Percentiles rank a stretch among this genome's conserved stretches.
Conservation (phyloP, 2,329 filamentous ascomycete genomes). For the Seiridium cupressi region DNA sequence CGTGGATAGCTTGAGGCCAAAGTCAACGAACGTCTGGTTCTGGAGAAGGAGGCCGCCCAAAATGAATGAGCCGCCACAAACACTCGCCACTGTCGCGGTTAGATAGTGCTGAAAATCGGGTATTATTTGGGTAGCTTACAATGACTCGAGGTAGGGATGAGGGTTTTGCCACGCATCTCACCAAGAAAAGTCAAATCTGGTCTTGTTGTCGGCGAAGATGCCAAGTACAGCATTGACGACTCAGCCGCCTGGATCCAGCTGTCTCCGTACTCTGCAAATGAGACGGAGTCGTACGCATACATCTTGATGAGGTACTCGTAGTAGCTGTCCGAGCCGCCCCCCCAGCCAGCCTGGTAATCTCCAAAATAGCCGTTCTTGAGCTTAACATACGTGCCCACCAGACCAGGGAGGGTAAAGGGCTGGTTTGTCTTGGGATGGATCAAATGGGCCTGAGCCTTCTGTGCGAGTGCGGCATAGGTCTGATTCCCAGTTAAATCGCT, state of each 20-base stretch:
- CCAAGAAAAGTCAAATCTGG: slow-evolving; percentile 73
- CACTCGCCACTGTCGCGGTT: slow-evolving; percentile 64
- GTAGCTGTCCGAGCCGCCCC: slow-evolving; percentile 74
- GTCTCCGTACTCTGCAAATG: slow-evolving; percentile 66
- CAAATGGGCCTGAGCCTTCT: slow-evolving; percentile 68
- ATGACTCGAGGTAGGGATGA: slow-evolving; percentile 47
- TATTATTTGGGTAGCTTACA: slow-evolving; percentile 30
- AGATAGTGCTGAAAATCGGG: background rate
- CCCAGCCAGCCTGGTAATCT: slow-evolving; percentile 71
- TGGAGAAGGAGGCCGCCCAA: slow-evolving; percentile 72
- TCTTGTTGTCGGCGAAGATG: slow-evolving; percentile 64
- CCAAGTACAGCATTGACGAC: slow-evolving; percentile 69
- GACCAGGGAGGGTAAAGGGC: slow-evolving; percentile 68
- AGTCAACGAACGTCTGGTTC: slow-evolving; percentile 65
- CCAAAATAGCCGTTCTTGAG: slow-evolving; percentile 64
- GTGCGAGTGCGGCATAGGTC: slow-evolving; percentile 64
- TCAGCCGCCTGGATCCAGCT: slow-evolving; percentile 75
- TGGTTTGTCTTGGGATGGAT: slow-evolving; percentile 60
- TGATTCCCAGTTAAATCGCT: slow-evolving; percentile 70
- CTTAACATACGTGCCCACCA: slow-evolving; percentile 68
- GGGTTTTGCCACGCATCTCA: slow-evolving; percentile 43
- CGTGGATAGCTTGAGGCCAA: slow-evolving; percentile 69
- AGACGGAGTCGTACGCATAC: slow-evolving; percentile 71
- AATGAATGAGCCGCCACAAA: slow-evolving; percentile 82
- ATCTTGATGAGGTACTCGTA: slow-evolving; percentile 94